phyloP scores from a whole-genome alignment of 1,284 basidiomycete genomes.

The Cutaneotrichosporon daszewskae region DNA sequence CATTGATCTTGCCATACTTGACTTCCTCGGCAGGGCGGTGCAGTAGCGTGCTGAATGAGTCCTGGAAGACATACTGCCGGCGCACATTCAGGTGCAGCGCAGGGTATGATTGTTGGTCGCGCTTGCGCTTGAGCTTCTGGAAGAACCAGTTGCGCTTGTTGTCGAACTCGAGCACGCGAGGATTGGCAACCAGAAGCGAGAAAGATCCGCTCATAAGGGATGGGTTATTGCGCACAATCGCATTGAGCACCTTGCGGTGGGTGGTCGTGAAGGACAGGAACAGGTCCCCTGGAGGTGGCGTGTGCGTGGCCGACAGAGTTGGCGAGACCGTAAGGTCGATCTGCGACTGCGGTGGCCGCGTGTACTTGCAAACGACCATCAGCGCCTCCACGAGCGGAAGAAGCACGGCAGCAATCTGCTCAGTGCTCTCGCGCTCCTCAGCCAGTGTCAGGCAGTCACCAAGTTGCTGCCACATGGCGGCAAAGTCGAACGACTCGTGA shows the following conservation, averaged over 20 bases:
- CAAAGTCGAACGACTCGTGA: conserved; percentile 82
- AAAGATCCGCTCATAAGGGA: conserved; percentile 98
- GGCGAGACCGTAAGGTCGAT: conserved; percentile 49
- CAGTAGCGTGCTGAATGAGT: conserved; percentile 89
- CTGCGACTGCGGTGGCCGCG: conserved; percentile 1
- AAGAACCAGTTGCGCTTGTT: conserved; percentile 99
- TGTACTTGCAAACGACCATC: conserved; percentile 97
- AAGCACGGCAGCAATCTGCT: conserved; percentile 82
- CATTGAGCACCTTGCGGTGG: conserved; percentile 89
- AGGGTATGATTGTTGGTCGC: conserved; percentile 63
- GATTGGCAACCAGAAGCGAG: conserved; percentile 90
- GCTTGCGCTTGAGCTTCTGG: conserved; percentile 87
- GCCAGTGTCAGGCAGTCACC: conserved; percentile 78
- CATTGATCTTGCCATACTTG: conserved; percentile 95
- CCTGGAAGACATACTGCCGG: conserved; percentile 89
- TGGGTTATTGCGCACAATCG: conserved; percentile 97
- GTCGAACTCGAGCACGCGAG: conserved; percentile 96
- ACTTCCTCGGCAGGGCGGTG: conserved; percentile 90
- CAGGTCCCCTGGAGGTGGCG: conserved; percentile 68
- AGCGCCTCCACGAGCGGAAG: conserved; percentile 88
- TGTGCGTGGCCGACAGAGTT: conserved; percentile 54
- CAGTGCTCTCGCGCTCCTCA: conserved; percentile 70
- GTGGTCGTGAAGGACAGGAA: conserved; percentile 92
- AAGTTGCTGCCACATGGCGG: conserved; percentile 74
- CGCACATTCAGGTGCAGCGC: conserved; percentile 89